Evolutionary conservation across 176 grass and related monocot species (phyloP).

Genomic region (Dactylis glomerata): DNA sequence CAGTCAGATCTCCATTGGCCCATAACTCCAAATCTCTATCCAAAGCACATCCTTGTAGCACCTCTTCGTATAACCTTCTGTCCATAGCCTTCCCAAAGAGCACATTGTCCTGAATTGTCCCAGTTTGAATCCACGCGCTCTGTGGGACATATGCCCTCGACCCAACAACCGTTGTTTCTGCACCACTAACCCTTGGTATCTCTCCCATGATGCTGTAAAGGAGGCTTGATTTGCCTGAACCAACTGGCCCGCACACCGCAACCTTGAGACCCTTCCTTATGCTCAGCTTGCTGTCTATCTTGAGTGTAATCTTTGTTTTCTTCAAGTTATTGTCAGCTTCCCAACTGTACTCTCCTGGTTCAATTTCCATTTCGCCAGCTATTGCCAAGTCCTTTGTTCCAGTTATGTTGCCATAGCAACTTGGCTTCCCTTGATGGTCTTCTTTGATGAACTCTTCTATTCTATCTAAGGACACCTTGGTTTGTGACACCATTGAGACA

Average conservation of each 20-base stretch:
- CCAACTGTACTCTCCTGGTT: slow-evolving; percentile 62
- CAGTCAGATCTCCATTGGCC: slow-evolving; percentile 67
- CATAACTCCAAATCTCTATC: slow-evolving; percentile 71
- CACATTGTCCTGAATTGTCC: slow-evolving; percentile 74
- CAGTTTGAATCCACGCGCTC: slow-evolving; percentile 78
- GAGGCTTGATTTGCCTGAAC: slow-evolving; percentile 90
- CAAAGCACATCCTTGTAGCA: slow-evolving; percentile 72
- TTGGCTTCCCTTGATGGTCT: slow-evolving; percentile 49
- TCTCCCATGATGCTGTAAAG: slow-evolving; percentile 75
- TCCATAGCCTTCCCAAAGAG: slow-evolving; percentile 80
- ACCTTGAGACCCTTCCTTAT: slow-evolving; percentile 64
- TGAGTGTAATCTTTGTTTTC: slow-evolving; percentile 52
- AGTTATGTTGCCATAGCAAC: neutral
- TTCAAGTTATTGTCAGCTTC: slow-evolving; percentile 48
- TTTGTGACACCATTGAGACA: slow-evolving; percentile 72
- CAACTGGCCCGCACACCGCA: slow-evolving; percentile 69
- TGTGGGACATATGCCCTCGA: slow-evolving; percentile 72
- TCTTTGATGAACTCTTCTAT: slow-evolving; percentile 76
- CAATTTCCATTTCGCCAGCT: slow-evolving; percentile 45
- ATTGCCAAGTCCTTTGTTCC: neutral
- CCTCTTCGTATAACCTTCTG: slow-evolving; percentile 58
- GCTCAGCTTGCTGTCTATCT: slow-evolving; percentile 56
- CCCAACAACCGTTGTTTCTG: slow-evolving; percentile 35
- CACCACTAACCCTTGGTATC: slow-evolving; percentile 59
- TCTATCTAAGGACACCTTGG: slow-evolving; percentile 75